Evolutionary conservation across 2,329 filamentous ascomycete genomes (phyloP), one percentile per base, ranked within the genome.

Genomic region (Periconia digitata): DNA sequence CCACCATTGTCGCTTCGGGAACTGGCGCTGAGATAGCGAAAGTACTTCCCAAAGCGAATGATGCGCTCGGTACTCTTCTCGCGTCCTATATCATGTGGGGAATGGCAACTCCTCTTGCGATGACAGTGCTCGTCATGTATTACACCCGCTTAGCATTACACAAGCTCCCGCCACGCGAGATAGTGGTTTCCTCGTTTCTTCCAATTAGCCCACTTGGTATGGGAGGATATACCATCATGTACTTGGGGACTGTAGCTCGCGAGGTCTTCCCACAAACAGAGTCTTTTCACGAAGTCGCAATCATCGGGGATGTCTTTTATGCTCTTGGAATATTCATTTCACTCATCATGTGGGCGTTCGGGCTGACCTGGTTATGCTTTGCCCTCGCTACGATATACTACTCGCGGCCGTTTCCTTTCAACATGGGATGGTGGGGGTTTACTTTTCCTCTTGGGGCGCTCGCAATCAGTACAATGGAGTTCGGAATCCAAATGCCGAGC

Each of bases 21-120:
- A 79, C 82, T 0, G 86, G 87, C 3, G 82, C 79, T n/a, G 73
- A 85, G 45, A 75, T 89, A 1, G 84, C 86, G 6, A 75, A 77
- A n/a, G 74, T 80, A 13, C 75, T 90, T 0, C 76, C 79, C 1
- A 72, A 84, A 53, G 69, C 71, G 1, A 66, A 76, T 16, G 77
- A 84, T 54, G 82, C 82, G 3, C 65, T 86, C 17, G 79, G 78
- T 32, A 89, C 86, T 0, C 60, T 89, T 18, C 71, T 87, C n/a
- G 75, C 75, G 15, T 84, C 78, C 3, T 90, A 89, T 62, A 73
- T 88, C 15, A 79, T 89, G 55, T 89, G 84, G 84, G 85, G 85
- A 0, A 81, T 83, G 48, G 83, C 84, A 4, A 76, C 78, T 2
- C 81, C 80, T 0, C 69, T 89, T 43, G 81, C 85, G 1, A 79